Percentiles rank a stretch among this genome's conserved stretches.
These are phyloP conservation scores for Jacaranda copaia DNA, from an alignment of 257 asterid genomes.

Conservation along the genomic window DNA sequence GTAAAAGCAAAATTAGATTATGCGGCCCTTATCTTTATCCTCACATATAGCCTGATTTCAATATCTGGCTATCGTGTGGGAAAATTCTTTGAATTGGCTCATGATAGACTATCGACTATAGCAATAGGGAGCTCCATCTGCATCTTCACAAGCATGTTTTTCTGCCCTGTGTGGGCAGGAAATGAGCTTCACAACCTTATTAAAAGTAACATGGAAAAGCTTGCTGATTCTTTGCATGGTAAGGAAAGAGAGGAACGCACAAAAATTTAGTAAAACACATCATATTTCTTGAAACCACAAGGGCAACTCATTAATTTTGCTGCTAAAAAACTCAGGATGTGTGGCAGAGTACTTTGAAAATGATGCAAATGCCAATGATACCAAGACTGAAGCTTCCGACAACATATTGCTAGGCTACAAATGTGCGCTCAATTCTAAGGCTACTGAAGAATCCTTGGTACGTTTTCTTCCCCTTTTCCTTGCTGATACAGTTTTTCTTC, in stretches of 20 bases:
- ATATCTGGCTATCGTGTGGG: slow-evolving; percentile 78
- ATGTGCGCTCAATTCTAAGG: slow-evolving; percentile 62
- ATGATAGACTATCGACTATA: slow-evolving; percentile 63
- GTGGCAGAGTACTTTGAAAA: slow-evolving; percentile 48
- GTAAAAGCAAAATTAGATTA: slow-evolving; percentile 74
- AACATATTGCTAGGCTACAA: slow-evolving; percentile 50
- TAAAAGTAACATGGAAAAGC: slow-evolving; percentile 57
- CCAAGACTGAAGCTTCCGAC: slow-evolving; percentile 40
- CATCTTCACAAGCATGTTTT: slow-evolving; percentile 55
- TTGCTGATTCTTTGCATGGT: slow-evolving; percentile 84
- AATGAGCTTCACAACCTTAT: slow-evolving; percentile 65
- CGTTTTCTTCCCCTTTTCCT: background rate
- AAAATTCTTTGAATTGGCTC: slow-evolving; percentile 64
- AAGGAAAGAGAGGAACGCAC: slow-evolving; percentile 9
- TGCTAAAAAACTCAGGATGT: slow-evolving; percentile 42
- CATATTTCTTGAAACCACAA: background rate
- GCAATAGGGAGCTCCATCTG: slow-evolving; percentile 73
- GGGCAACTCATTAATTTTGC: background rate
- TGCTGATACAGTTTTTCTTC: background rate
- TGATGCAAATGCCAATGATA: slow-evolving; percentile 33
- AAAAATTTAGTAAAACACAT: too few species aligned
- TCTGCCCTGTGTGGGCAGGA: slow-evolving; percentile 83
- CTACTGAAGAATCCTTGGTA: slow-evolving; percentile 72
- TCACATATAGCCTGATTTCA: slow-evolving; percentile 70
- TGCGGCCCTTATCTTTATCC: slow-evolving; percentile 72